Evolutionary conservation across 805 yeast species (phyloP), one percentile per base, ranked within the genome.

Genomic region (Lipomyces chichibuensis): DNA sequence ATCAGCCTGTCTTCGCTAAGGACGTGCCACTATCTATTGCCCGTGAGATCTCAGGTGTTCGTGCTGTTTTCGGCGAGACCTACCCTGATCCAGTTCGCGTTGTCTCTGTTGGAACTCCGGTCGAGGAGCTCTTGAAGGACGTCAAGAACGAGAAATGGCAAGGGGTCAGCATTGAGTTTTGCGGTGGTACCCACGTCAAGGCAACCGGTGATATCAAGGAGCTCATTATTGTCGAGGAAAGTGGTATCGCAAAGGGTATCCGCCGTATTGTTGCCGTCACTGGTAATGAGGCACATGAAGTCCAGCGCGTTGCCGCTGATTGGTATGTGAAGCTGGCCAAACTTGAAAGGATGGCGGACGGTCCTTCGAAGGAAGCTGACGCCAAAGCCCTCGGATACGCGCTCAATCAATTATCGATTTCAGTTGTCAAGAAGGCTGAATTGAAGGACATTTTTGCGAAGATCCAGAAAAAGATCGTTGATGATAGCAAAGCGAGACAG

Each of bases 1-100:
- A 91, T 78, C 80, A 86, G 72, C 79, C 80, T 51, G 98, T 95
- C 29, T 94, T 84, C 77, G 85, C 96, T 69, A 86, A 92, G 79
- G 96, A 93, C 52, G 97, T 94, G 67, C 81, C 89, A 9, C 84
- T 95, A 71, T 84, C 82, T 25, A 76, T 80, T 67, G 99, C 98
- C 53, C 87, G 85, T 75, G 80, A 84, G 59, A 93, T 95, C 73
- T 81, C 80, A 72, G 96, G 98, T 37, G 87, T 95, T 58, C 91
- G 99, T 81, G 99, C 99, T 65, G 99, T 95, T 54, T 95, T 95
- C 75, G 99, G 99, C 76, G 99, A 95, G 83, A 92, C 97, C 2
- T 95, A 95, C 77, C 99, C 99, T 55, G 98, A 95, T 77, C 99
- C 99, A 51, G 99, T 95, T 27, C 88, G 99, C 78, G 99, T 95